Evolutionary conservation across 2,329 filamentous ascomycete genomes (phyloP).

Genomic region (Epichloe sibirici): DNA sequence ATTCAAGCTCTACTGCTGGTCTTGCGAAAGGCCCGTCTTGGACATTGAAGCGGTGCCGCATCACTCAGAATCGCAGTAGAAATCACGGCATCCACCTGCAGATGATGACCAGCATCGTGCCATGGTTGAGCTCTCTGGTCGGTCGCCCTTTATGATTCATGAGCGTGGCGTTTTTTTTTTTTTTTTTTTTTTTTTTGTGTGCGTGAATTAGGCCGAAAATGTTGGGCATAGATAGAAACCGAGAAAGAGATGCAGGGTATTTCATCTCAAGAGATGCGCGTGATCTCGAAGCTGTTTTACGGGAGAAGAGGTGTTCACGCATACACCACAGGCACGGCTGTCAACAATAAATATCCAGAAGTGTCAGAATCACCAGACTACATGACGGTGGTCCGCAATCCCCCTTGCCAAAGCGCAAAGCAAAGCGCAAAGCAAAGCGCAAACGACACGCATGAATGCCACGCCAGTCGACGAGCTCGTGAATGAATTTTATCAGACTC

Average conservation of each 20-base stretch:
- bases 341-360: no score
- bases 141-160: conserved; percentile 19
- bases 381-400: neutral
- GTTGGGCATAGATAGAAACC: conserved; percentile 13
- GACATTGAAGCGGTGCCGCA: neutral
- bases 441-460: no score
- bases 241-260: conserved; percentile 4
- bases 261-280: neutral
- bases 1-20: conserved; percentile 8
- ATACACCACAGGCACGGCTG: no score
- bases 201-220: conserved; percentile 12
- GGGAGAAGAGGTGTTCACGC: neutral
- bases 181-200: no score
- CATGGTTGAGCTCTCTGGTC: conserved; percentile 3
- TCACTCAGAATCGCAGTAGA: neutral
- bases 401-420: no score
- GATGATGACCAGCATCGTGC: neutral
- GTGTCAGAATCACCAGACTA: no score
- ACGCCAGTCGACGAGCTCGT: no score
- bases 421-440: no score
- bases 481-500: no score
- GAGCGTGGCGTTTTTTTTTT: conserved; percentile 24
- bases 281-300: neutral
- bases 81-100: neutral
- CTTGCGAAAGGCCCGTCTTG: neutral